phyloP scores from a whole-genome alignment of 768 basidiomycete species.

The Suillus hirtellus region DNA sequence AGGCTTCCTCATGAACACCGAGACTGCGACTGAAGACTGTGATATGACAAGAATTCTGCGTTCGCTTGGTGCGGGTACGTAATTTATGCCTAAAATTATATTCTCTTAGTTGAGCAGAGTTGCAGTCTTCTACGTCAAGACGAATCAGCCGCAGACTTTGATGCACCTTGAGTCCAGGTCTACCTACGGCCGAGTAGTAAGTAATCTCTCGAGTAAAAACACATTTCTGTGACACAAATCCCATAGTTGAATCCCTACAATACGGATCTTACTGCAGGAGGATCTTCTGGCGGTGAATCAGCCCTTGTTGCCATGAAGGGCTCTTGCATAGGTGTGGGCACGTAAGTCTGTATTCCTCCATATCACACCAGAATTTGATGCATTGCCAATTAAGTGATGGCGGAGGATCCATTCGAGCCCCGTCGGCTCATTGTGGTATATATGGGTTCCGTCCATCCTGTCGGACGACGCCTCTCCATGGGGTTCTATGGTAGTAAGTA shows the following conservation, averaged over 20 bases:
- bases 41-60: constrained; percentile 37
- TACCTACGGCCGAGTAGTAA: constrained; percentile 34
- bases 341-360: constrained; percentile 24
- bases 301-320: constrained; percentile 49
- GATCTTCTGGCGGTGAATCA: constrained; percentile 55
- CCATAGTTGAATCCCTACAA: constrained; percentile 47
- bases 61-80: constrained; percentile 43
- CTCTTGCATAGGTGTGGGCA: constrained; percentile 45
- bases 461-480: constrained; percentile 28
- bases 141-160: constrained; percentile 43
- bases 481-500: constrained; percentile 23
- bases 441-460: constrained; percentile 43
- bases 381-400: constrained; percentile 18
- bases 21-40: constrained; percentile 27
- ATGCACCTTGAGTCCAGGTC: constrained; percentile 40
- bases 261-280: constrained; percentile 43
- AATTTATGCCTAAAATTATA: not conserved
- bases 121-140: constrained; percentile 45
- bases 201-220: not conserved
- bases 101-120: constrained; percentile 12
- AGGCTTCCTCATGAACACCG: constrained; percentile 34
- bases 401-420: constrained; percentile 43
- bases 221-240: not conserved
- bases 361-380: not conserved
- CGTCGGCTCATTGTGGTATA: constrained; percentile 37